These are phyloP conservation scores for Saccharomyces hybrid DNA, from an alignment of 1,139 yeast species.

Conservation along the genomic window DNA sequence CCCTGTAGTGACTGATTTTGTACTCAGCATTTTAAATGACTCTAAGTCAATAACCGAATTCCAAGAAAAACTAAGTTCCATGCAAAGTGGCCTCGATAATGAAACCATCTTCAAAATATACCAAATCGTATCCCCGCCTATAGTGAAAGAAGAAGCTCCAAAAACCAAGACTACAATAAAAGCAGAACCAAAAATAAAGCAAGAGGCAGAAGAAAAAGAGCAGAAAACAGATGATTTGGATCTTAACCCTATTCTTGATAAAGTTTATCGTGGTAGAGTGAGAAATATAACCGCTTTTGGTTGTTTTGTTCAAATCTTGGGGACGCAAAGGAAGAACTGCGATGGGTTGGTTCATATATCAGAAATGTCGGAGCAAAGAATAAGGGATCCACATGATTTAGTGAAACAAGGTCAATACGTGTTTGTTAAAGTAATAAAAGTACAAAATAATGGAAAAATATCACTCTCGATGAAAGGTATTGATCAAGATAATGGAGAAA, in stretches of 20 bases:
- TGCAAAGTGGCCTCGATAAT: slow-evolving; percentile 58
- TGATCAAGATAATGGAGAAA: slow-evolving; percentile 62
- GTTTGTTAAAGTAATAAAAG: slow-evolving; percentile 48
- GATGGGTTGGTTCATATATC: slow-evolving; percentile 78
- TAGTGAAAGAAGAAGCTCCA: neutral
- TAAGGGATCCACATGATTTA: slow-evolving; percentile 52
- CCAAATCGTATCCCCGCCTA: neutral
- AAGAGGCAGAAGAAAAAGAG: neutral
- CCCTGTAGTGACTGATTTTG: slow-evolving; percentile 48
- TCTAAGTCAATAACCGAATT: slow-evolving; percentile 35
- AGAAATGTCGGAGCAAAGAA: slow-evolving; percentile 45
- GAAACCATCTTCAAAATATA: slow-evolving; percentile 37
- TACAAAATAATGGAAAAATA: slow-evolving; percentile 44
- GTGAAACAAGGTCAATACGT: slow-evolving; percentile 53
- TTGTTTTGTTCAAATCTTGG: slow-evolving; percentile 55
- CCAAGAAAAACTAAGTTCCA: slow-evolving; percentile 38
- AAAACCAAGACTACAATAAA: neutral
- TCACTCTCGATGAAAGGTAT: slow-evolving; percentile 66
- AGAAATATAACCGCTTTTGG: slow-evolving; percentile 61
- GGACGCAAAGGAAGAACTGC: slow-evolving; percentile 30
- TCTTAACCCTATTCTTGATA: slow-evolving; percentile 34
- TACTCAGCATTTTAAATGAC: slow-evolving; percentile 42
- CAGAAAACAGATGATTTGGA: slow-evolving; percentile 19
- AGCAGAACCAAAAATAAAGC: neutral
- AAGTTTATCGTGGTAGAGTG: slow-evolving; percentile 54